Conservation (phyloP, 768 basidiomycete species). For the Podaxis sp. region DNA sequence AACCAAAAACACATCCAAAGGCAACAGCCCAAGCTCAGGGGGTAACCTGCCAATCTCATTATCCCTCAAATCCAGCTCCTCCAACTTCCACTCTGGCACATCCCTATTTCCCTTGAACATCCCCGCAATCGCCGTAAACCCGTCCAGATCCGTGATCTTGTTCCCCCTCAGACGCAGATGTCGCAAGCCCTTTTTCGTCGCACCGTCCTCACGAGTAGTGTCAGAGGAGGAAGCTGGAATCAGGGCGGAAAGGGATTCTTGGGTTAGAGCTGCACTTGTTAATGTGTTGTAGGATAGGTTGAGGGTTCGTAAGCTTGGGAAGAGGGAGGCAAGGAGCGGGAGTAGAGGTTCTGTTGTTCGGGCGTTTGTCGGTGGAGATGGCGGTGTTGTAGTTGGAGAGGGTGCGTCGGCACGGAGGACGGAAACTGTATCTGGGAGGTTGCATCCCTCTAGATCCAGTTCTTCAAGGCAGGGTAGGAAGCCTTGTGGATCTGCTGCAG, state of each 20-base stretch:
- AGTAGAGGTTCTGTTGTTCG: constrained; percentile 55
- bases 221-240: constrained; percentile 41
- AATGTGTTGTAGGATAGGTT: constrained; percentile 77
- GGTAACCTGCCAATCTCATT: constrained; percentile 74
- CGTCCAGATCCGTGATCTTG: constrained; percentile 56
- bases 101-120: constrained; percentile 64
- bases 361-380: constrained; percentile 27
- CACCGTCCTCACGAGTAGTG: neutral
- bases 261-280: constrained; percentile 49
- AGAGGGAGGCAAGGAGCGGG: constrained; percentile 57
- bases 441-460: constrained; percentile 71
- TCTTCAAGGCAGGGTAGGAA: constrained; percentile 72
- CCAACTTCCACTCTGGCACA: constrained; percentile 69
- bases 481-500: constrained; percentile 28
- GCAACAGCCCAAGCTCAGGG: constrained; percentile 68
- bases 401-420: constrained; percentile 36
- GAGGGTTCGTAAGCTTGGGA: constrained; percentile 67
- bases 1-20: constrained; percentile 78
- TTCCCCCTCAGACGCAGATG: constrained; percentile 73
- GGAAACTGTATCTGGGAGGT: constrained; percentile 56
- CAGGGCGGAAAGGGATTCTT: constrained; percentile 46
- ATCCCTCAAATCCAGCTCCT: constrained; percentile 81
- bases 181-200: constrained; percentile 51
- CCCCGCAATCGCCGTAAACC: constrained; percentile 59
- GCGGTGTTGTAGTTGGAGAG: constrained; percentile 23